Base-by-base conservation (phyloP, 192 early-diverging fungal species). In the Thoreauomyces humboldtii region DNA sequence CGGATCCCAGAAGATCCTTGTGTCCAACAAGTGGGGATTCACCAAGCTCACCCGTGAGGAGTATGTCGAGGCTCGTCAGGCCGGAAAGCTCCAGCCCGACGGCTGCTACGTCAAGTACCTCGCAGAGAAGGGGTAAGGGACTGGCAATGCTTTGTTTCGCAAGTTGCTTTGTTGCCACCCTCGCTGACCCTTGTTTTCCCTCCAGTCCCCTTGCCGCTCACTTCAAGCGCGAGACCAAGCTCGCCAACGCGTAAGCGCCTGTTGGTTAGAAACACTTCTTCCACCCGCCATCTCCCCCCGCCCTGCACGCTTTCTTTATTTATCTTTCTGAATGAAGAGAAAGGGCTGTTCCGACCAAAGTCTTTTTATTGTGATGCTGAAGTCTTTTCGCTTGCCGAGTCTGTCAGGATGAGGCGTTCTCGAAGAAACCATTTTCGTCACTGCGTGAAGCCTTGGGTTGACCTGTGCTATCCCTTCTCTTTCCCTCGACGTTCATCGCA, bases 1-100 rank as follows among this genome's bases (percentile, higher is more conserved):
- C 38, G 95, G 96, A 75, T 91, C 91, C 65, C 96, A 98, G 78
- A 96, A 95, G 86, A 95, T 99, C 73, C 89, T 99, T 72, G 78
- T 98, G 65, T 98, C 96, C 76, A 96, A 98, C 87, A 98, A 98
- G 81, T 98, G 96, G 96, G 96, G 96, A 64, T 98, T 99, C 86
- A 98, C 96, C 82, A 96, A 96, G 50, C 55, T 57, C 17, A 57
- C 55, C 4, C 55, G 55, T 27, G 89, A 91, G 72, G 89, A 95
- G 69, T 98, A 96, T 78, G 77, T 87, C 44, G 86, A 76, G 35
- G 83, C 81, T 51, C 89, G 92, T 71, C 72, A 77, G 63, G 82
- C 81, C 51, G 91, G 90, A 55, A 79, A 79, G 38, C 80, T 98
- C 60, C 88, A 88, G 75, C 90, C 91, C 55, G 96, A 98, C 78